phyloP scores from a whole-genome alignment of 2,329 filamentous ascomycete genomes.

The Chaetomium strumarium region DNA sequence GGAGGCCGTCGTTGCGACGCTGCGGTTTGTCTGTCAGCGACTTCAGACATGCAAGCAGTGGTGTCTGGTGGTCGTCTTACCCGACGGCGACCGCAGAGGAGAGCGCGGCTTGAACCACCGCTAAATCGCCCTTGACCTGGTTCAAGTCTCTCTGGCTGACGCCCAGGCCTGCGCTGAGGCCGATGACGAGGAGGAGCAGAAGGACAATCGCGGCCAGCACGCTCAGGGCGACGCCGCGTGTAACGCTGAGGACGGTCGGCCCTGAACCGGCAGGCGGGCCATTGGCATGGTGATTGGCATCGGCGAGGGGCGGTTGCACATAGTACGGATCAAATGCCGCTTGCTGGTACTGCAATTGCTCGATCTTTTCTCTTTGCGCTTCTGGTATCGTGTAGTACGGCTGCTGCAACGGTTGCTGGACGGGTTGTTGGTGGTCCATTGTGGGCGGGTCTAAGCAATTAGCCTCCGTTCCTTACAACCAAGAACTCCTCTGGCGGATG shows the following conservation, averaged over 20 bases:
- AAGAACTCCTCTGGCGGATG: no score
- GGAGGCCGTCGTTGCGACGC: neutral
- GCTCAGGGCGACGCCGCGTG: constrained; percentile 19
- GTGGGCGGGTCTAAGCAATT: no score
- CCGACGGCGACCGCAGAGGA: neutral
- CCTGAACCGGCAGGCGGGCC: neutral
- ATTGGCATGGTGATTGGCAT: neutral
- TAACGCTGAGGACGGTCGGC: constrained; percentile 16
- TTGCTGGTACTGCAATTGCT: constrained; percentile 3
- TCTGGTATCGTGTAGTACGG: constrained; percentile 4
- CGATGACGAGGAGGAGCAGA: constrained; percentile 25
- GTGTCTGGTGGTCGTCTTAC: neutral
- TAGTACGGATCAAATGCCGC: constrained; percentile 5
- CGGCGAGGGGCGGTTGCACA: neutral
- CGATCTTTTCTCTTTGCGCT: neutral
- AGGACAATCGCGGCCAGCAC: constrained; percentile 18
- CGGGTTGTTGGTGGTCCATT: neutral
- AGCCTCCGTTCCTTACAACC: no score
- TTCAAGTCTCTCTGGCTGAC: constrained; percentile 26
- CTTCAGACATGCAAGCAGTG: neutral
- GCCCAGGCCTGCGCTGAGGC: constrained; percentile 27
- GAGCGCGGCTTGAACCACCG: constrained; percentile 8
- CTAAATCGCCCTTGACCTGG: constrained; percentile 21
- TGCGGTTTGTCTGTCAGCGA: neutral
- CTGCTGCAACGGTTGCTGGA: neutral